Percentiles rank a stretch among this genome's conserved stretches.
Evolutionary conservation across 1,284 basidiomycete species (phyloP).

Genomic region (Porogramme epimiltina): DNA sequence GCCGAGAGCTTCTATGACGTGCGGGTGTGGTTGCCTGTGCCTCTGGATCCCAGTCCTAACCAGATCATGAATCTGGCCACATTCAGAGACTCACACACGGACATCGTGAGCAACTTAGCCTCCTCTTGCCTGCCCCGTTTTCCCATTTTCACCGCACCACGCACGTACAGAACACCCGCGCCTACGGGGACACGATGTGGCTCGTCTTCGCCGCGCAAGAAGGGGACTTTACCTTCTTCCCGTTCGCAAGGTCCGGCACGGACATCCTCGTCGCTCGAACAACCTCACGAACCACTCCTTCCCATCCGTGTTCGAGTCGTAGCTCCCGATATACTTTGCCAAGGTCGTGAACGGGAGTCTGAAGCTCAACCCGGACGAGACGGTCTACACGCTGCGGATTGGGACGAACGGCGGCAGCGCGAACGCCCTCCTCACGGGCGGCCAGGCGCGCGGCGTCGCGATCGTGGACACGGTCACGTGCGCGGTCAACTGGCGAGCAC

Average conservation of each 20-base stretch:
- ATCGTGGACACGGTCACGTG: constrained; percentile 44
- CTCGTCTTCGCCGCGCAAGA: constrained; percentile 44
- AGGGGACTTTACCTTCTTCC: constrained; percentile 39
- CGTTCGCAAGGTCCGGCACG: constrained; percentile 46
- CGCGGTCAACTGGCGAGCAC: constrained; percentile 42
- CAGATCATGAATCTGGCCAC: constrained; percentile 47
- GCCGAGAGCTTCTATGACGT: no score
- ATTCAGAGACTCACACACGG: constrained; percentile 51
- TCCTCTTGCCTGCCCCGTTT: not conserved
- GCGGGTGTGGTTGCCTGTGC: no score
- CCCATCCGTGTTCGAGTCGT: constrained; percentile 37
- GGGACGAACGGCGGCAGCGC: constrained; percentile 51
- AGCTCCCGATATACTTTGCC: constrained; percentile 38
- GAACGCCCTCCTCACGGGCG: constrained; percentile 40
- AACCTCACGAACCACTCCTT: constrained; percentile 38
- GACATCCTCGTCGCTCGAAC: constrained; percentile 45
- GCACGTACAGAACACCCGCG: constrained; percentile 23
- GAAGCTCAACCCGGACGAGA: constrained; percentile 24
- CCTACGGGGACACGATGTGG: constrained; percentile 43
- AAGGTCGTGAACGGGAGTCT: constrained; percentile 27
- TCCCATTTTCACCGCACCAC: not conserved
- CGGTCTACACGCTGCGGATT: constrained; percentile 51
- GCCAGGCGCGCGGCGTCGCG: constrained; percentile 37
- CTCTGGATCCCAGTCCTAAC: constrained; percentile 21
- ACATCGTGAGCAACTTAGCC: constrained; percentile 27